Evolutionary conservation across 208 protist species (phyloP), one percentile per base, ranked within the genome.

Genomic region (Crithidia acanthocephali): DNA sequence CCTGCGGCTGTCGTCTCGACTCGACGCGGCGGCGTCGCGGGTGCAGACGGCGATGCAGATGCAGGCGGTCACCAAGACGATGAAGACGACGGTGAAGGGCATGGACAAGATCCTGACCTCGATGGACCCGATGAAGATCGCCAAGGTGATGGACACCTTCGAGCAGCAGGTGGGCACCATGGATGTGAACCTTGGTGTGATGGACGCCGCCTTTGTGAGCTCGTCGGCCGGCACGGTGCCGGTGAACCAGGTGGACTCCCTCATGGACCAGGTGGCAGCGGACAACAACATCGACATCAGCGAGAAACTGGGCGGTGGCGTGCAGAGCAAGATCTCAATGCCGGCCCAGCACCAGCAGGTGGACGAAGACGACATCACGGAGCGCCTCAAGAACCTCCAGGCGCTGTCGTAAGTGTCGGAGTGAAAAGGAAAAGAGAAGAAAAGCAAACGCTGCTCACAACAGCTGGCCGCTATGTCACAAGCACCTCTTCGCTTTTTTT

Each of bases 131-230:
- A 91, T 94, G 70, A 85, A 87, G 69, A 96, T 96, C 28, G 79
- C 91, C 10, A 71, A 73, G 66, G 90, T 98, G 7, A 99, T 99
- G 98, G 98, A 99, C 68, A 87, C 93, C 80, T 99, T 99, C 68
- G 98, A 99, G 81, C 74, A 92, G 84, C 98, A 99, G 80, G 94
- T 98, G 48, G 97, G 98, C 47, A 92, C 86, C 45, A 68, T 99
- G 40, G 98, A 99, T 73, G 95, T 99, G 7, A 94, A 94, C 70
- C 77, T 91, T 2, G 83, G 88, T 4, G 97, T 95, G 22, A 97
- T 98, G 81, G 96, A 99, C 65, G 84, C 90, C 30, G 89, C 97
- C 48, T 99, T 99, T 80, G 81, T 87, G 45, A 84, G 82, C 68
- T 86, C 97, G 11, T 93, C 93, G 0, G 87, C 93, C 18, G 71